These are phyloP conservation scores for Entrophospora sp. DNA, from an alignment of 192 early-diverging fungal species.

Conservation along the genomic window DNA sequence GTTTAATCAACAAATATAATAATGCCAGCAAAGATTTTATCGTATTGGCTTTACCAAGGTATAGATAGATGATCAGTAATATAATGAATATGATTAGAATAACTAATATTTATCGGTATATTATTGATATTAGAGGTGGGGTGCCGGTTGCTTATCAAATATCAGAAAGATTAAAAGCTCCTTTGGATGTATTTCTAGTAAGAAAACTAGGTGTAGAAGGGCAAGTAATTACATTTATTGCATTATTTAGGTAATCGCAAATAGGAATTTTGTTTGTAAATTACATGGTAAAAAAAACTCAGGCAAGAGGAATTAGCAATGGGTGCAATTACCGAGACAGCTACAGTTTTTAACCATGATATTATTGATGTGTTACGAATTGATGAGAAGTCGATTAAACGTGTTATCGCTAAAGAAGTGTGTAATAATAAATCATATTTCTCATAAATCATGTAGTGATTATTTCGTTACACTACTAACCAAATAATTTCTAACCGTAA, in stretches of 20 bases:
- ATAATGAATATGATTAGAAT: neutral
- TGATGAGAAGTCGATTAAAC: slow-evolving; percentile 11
- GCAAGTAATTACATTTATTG: slow-evolving; percentile 6
- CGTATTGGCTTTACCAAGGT: slow-evolving; percentile 19
- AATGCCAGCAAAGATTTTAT: slow-evolving; percentile 7
- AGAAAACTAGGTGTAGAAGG: slow-evolving; percentile 22
- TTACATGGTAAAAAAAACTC: neutral
- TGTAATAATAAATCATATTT: neutral
- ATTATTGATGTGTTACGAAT: slow-evolving; percentile 5
- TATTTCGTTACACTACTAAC: neutral
- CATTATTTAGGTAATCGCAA: too few species aligned
- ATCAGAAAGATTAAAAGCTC: neutral
- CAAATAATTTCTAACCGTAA: neutral
- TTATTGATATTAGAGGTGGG: slow-evolving; percentile 1
- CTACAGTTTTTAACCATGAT: neutral
- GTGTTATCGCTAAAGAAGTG: slow-evolving; percentile 14
- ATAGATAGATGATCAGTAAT: neutral
- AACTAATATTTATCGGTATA: neutral
- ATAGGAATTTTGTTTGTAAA: too few species aligned
- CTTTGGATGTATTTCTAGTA: slow-evolving; percentile 23
- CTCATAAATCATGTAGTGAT: too few species aligned
- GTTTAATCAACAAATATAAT: neutral
- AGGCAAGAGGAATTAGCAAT: slow-evolving; percentile 20
- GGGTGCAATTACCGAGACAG: slow-evolving; percentile 16
- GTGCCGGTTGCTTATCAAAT: slow-evolving; percentile 21